These are phyloP conservation scores for Arachnopeziza araneosa DNA, from an alignment of 2,329 filamentous ascomycete species.

Conservation along the genomic window DNA sequence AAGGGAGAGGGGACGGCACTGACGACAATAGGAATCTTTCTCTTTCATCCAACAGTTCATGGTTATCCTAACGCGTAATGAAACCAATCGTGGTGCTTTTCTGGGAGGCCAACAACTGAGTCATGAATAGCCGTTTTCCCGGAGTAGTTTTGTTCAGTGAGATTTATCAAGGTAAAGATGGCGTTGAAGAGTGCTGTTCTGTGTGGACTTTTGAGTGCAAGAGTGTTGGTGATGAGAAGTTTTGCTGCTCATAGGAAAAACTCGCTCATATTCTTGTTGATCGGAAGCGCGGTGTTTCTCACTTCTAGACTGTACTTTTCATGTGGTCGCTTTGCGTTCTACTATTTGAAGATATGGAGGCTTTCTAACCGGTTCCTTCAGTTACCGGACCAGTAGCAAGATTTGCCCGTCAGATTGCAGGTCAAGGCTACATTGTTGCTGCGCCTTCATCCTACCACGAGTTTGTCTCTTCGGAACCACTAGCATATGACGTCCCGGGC, in stretches of 20 bases:
- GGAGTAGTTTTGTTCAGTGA: slow-evolving; percentile 87
- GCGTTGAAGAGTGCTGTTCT: not conserved
- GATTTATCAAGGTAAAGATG: slow-evolving; percentile 77
- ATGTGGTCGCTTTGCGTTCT: not conserved
- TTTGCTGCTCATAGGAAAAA: too few species aligned
- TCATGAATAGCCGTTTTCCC: slow-evolving; percentile 59
- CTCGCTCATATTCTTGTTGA: too few species aligned
- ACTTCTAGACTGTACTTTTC: not conserved
- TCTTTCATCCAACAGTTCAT: slow-evolving; percentile 81
- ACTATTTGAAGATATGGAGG: not conserved
- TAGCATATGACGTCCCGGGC: slow-evolving; percentile 81
- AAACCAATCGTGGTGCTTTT: not conserved
- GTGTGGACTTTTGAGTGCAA: too few species aligned
- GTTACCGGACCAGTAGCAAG: slow-evolving; percentile 86
- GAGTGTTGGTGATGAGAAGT: not conserved
- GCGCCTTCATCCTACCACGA: slow-evolving; percentile 91
- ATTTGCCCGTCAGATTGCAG: slow-evolving; percentile 86
- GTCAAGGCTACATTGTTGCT: slow-evolving; percentile 88
- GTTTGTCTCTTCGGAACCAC: slow-evolving; percentile 76
- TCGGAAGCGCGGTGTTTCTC: not conserved
- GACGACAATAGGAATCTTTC: slow-evolving; percentile 63
- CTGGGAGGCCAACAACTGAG: slow-evolving; percentile 7
- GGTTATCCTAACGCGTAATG: slow-evolving; percentile 79
- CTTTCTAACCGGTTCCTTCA: slow-evolving; percentile 30
- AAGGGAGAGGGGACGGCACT: slow-evolving; percentile 3